phyloP scores from a whole-genome alignment of 768 basidiomycete species.

The Lactarius psammicola region DNA sequence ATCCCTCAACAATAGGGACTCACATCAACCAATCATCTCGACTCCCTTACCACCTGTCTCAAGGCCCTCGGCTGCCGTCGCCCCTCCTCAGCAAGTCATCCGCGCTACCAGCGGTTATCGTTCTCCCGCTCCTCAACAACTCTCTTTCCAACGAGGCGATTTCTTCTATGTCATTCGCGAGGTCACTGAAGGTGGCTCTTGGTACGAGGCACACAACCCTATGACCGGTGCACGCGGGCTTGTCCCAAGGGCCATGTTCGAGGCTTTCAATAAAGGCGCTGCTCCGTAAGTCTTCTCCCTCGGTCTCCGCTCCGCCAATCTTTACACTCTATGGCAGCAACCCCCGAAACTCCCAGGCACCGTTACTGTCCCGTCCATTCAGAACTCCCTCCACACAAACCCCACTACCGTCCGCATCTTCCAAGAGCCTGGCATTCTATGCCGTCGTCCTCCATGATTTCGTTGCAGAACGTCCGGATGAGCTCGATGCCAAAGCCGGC shows the following conservation, averaged over 20 bases:
- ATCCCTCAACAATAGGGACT: slow-evolving; percentile 69
- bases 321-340: slow-evolving; percentile 7
- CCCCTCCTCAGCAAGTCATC: slow-evolving; percentile 94
- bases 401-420: slow-evolving; percentile 11
- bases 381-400: slow-evolving; percentile 37
- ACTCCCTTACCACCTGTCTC: slow-evolving; percentile 63
- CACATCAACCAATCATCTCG: slow-evolving; percentile 69
- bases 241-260: slow-evolving; percentile 84
- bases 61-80: slow-evolving; percentile 65
- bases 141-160: slow-evolving; percentile 91
- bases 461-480: slow-evolving; percentile 90
- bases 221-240: slow-evolving; percentile 86
- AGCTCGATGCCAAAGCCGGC: slow-evolving; percentile 91
- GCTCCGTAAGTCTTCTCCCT: slow-evolving; percentile 49
- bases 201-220: slow-evolving; percentile 96
- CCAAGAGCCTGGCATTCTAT: slow-evolving; percentile 71
- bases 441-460: slow-evolving; percentile 97
- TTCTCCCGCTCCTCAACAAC: slow-evolving; percentile 75
- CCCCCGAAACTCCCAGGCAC: slow-evolving; percentile 20
- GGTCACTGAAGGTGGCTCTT: slow-evolving; percentile 52
- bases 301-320: slow-evolving; percentile 20
- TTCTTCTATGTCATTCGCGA: slow-evolving; percentile 96
- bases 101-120: slow-evolving; percentile 69
- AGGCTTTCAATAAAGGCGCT: slow-evolving; percentile 79
- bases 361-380: slow-evolving; percentile 26